Evolutionary conservation across 2,329 filamentous ascomycete species (phyloP).

Genomic region (Sporothrix brasiliensis): DNA sequence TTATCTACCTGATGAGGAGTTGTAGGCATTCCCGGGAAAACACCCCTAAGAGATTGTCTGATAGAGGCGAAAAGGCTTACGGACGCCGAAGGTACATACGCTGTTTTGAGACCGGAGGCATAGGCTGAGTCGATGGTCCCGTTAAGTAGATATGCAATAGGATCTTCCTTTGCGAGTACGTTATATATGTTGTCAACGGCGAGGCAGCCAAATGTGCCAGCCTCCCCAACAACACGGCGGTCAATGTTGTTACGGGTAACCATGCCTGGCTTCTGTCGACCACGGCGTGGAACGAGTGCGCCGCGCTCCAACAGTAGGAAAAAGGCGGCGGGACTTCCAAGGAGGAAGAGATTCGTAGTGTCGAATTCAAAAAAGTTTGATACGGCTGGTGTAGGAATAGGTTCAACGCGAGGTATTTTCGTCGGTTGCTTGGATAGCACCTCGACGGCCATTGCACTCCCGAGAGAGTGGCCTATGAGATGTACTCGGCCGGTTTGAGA

Average conservation of each 20-base stretch:
- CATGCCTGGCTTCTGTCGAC: constrained; percentile 73
- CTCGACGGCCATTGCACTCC: constrained; percentile 92
- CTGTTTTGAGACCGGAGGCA: constrained; percentile 72
- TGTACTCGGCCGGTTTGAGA: constrained; percentile 80
- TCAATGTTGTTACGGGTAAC: constrained; percentile 63
- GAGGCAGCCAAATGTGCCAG: constrained; percentile 82
- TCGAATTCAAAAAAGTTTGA: constrained; percentile 79
- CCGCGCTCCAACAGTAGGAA: constrained; percentile 83
- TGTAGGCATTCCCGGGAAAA: constrained; percentile 57
- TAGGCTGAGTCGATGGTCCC: constrained; percentile 84
- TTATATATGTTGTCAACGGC: constrained; percentile 98
- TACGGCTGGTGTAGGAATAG: constrained; percentile 47
- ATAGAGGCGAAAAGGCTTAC: constrained; percentile 67
- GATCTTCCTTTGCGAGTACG: constrained; percentile 69
- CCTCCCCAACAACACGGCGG: constrained; percentile 70
- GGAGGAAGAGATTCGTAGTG: constrained; percentile 84
- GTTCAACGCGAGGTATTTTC: constrained; percentile 55
- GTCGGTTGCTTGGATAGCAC: constrained; percentile 89
- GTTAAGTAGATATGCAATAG: constrained; percentile 91
- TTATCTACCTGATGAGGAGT: constrained; percentile 29
- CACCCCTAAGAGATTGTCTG: constrained; percentile 62
- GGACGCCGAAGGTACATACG: constrained; percentile 74
- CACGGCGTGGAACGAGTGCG: constrained; percentile 72
- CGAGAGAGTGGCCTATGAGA: constrained; percentile 88
- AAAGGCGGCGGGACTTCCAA: constrained; percentile 88